Evolutionary conservation across 306 rosid genomes (phyloP).

Genomic region (apple (Malus domestica)): DNA sequence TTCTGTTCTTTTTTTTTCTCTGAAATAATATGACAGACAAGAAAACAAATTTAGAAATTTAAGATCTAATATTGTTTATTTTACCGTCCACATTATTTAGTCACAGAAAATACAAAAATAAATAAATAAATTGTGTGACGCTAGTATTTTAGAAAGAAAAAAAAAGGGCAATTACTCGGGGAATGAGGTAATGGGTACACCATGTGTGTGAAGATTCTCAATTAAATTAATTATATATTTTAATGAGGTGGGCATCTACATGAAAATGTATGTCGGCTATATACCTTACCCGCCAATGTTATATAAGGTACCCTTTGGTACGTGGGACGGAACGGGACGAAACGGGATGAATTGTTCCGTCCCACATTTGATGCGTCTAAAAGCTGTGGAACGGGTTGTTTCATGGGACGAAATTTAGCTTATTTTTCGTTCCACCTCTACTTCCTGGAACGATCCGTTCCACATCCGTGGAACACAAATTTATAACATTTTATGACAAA

Average conservation of each 20-base stretch:
- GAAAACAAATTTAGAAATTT: neutral
- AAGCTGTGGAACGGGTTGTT: no score
- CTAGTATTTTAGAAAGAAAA: neutral
- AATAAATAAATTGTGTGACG: neutral
- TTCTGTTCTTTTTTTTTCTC: no score
- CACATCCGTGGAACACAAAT: no score
- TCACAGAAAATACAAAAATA: neutral
- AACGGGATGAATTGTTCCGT: no score
- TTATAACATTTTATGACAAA: no score
- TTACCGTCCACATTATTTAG: neutral
- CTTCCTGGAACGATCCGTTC: no score
- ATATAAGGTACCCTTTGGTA: neutral
- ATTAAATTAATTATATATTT: neutral
- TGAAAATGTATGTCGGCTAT: conserved; percentile 41
- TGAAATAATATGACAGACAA: neutral
- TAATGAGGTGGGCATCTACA: conserved; percentile 34
- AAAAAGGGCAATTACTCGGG: conserved; percentile 14
- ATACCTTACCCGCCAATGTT: conserved; percentile 40
- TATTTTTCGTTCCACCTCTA: no score
- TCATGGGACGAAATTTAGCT: no score
- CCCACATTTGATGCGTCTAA: no score
- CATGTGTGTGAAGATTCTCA: conserved; percentile 20
- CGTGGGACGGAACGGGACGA: no score
- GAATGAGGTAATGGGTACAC: conserved; percentile 3
- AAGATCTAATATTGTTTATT: neutral